Conservation (phyloP, 2,329 filamentous ascomycete genomes). For the Fusarium subtropicale region DNA sequence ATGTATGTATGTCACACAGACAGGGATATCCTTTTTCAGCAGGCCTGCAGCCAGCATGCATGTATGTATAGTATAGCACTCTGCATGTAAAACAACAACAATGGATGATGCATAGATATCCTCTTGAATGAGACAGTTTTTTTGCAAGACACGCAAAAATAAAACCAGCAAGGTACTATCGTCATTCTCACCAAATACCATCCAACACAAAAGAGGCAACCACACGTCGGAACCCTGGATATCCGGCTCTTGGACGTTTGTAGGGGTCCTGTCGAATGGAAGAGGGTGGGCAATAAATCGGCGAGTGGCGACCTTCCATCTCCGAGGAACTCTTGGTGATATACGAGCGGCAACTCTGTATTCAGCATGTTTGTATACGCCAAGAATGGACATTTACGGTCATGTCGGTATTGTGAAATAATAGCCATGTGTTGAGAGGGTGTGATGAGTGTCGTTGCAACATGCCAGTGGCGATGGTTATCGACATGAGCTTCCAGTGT, state of each 20-base stretch:
- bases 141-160: not conserved
- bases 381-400: slow-evolving; percentile 4
- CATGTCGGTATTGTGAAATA: slow-evolving; percentile 13
- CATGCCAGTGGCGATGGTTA: slow-evolving; percentile 7
- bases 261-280: slow-evolving; percentile 12
- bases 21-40: slow-evolving; percentile 24
- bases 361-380: slow-evolving; percentile 21
- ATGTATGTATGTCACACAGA: slow-evolving; percentile 35
- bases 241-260: slow-evolving; percentile 27
- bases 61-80: not conserved
- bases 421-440: slow-evolving; percentile 22
- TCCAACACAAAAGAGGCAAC: slow-evolving; percentile 16
- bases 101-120: slow-evolving; percentile 24
- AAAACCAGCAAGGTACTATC: slow-evolving; percentile 2
- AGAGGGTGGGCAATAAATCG: slow-evolving; percentile 29
- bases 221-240: slow-evolving; percentile 28
- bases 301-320: slow-evolving; percentile 33
- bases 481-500: slow-evolving; percentile 8
- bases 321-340: slow-evolving; percentile 14
- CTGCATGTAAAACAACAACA: slow-evolving; percentile 1
- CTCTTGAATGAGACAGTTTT: not conserved
- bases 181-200: slow-evolving; percentile 21
- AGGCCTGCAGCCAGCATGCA: not conserved
- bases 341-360: slow-evolving; percentile 14
- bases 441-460: slow-evolving; percentile 12